phyloP scores from a whole-genome alignment of 495 filamentous ascomycete species.

The Lophium mytilinum region DNA sequence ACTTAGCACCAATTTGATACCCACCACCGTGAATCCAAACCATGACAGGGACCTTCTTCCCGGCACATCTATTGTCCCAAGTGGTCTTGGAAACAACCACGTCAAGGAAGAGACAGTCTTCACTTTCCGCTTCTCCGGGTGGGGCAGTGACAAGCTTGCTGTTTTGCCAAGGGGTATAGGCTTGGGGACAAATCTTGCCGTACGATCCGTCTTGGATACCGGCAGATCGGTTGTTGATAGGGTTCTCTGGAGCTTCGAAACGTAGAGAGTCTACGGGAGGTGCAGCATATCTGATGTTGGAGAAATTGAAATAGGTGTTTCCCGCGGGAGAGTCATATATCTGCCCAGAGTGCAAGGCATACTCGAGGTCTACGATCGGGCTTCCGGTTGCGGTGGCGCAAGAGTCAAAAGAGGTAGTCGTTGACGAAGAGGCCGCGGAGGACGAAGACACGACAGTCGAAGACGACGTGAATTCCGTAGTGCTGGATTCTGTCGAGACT shows the following conservation, averaged over 20 bases:
- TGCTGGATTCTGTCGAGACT: too few species aligned
- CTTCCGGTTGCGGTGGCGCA: too few species aligned
- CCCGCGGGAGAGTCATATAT: too few species aligned
- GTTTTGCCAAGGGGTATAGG: not conserved
- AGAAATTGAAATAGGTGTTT: slow-evolving; percentile 23
- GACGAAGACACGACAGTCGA: too few species aligned
- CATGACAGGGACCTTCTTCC: slow-evolving; percentile 14
- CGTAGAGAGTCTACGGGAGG: slow-evolving; percentile 19
- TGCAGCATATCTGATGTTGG: slow-evolving; percentile 25
- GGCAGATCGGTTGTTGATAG: slow-evolving; percentile 10
- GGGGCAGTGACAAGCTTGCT: not conserved
- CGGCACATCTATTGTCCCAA: not conserved
- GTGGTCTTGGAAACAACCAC: slow-evolving; percentile 19
- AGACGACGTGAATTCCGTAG: too few species aligned
- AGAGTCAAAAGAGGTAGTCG: too few species aligned
- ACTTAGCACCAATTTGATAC: slow-evolving; percentile 13
- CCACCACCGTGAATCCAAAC: slow-evolving; percentile 28
- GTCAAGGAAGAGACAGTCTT: slow-evolving; percentile 28
- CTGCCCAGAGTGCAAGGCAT: too few species aligned
- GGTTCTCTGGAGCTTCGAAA: slow-evolving; percentile 15
- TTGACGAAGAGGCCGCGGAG: too few species aligned
- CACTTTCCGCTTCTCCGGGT: not conserved
- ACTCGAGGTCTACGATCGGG: too few species aligned
- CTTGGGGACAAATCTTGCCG: not conserved
- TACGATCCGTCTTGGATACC: slow-evolving; percentile 13